These are phyloP conservation scores for Cryptococcus sp. DNA, from an alignment of 1,284 basidiomycete genomes.

Conservation along the genomic window DNA sequence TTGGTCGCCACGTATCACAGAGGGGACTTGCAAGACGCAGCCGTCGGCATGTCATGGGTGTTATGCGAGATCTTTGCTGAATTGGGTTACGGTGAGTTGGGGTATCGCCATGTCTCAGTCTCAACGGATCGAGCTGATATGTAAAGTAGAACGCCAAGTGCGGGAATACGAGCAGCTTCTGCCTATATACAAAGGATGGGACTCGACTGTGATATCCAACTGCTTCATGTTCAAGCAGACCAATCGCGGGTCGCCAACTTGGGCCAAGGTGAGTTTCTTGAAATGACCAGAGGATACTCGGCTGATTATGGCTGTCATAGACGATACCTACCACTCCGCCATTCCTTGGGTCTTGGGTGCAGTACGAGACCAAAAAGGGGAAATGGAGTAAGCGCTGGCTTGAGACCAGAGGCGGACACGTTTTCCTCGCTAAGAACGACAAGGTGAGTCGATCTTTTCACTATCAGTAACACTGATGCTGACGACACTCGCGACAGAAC, in stretches of 20 bases:
- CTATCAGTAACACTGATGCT: constrained; percentile 7
- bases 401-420: constrained; percentile 74
- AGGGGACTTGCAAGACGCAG: constrained; percentile 27
- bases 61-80: constrained; percentile 50
- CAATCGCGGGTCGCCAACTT: constrained; percentile 56
- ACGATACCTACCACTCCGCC: constrained; percentile 72
- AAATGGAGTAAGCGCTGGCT: constrained; percentile 91
- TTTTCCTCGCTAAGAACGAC: constrained; percentile 84
- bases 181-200: constrained; percentile 78
- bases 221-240: constrained; percentile 74
- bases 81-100: constrained; percentile 40
- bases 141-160: constrained; percentile 72
- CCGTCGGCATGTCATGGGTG: constrained; percentile 38
- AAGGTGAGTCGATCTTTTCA: constrained; percentile 58
- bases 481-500: constrained; percentile 57
- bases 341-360: constrained; percentile 69
- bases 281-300: neutral
- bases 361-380: constrained; percentile 81
- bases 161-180: constrained; percentile 74
- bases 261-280: constrained; percentile 17
- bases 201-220: constrained; percentile 73
- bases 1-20: constrained; percentile 24
- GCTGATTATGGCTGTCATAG: constrained; percentile 48
- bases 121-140: constrained; percentile 4
- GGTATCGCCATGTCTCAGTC: neutral